Conservation (phyloP, 805 yeast genomes). For the Metschnikowia orientalis region DNA sequence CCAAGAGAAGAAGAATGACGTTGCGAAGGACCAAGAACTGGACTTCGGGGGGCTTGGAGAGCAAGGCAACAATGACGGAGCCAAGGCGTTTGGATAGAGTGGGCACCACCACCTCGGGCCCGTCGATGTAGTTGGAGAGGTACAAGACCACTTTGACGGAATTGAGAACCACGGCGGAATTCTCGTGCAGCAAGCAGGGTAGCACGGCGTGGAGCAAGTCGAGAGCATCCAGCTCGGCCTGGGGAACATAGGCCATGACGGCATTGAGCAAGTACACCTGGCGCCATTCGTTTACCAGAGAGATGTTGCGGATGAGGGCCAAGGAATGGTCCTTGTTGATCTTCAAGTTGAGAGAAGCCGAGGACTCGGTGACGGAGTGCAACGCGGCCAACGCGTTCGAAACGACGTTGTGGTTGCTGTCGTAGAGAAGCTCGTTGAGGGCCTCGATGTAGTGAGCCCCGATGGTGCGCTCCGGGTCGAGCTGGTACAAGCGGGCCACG, state of each 20-base stretch:
- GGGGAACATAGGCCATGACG: constrained; percentile 67
- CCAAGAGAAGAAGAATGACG: constrained; percentile 66
- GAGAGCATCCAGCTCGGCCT: constrained; percentile 59
- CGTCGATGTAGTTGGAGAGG: constrained; percentile 63
- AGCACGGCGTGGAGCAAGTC: constrained; percentile 58
- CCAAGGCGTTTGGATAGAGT: constrained; percentile 56
- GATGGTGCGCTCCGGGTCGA: constrained; percentile 45
- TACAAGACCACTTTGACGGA: constrained; percentile 70
- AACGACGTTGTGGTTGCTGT: constrained; percentile 56
- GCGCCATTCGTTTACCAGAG: constrained; percentile 60
- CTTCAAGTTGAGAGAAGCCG: constrained; percentile 46
- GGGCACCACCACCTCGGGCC: constrained; percentile 53
- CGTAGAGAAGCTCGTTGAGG: constrained; percentile 53
- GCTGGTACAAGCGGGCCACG: constrained; percentile 62
- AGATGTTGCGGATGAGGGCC: constrained; percentile 31
- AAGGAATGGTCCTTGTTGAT: constrained; percentile 47
- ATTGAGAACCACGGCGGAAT: constrained; percentile 75
- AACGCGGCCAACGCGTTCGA: constrained; percentile 70
- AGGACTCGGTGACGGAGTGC: constrained; percentile 56
- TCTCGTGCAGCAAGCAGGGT: constrained; percentile 75
- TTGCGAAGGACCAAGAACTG: constrained; percentile 82
- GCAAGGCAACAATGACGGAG: constrained; percentile 59
- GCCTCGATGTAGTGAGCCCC: constrained; percentile 40
- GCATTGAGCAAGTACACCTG: constrained; percentile 65
- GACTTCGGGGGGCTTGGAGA: constrained; percentile 75